Evolutionary conservation across 1,284 basidiomycete genomes (phyloP).

Genomic region (Hemileia vastatrix): DNA sequence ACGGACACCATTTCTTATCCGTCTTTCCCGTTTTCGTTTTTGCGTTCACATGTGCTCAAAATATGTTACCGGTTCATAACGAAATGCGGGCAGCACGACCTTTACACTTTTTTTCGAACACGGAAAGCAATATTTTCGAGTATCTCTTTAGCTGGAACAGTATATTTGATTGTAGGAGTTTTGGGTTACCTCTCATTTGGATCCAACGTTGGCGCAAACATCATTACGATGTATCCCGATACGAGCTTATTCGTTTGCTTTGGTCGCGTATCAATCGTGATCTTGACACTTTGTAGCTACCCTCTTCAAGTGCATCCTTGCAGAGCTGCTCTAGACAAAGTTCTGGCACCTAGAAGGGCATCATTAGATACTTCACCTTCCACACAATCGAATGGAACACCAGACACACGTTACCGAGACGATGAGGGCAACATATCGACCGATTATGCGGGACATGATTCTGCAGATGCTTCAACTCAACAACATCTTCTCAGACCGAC

Average conservation of each 20-base stretch:
- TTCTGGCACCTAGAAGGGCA: slow-evolving; percentile 51
- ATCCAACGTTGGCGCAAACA: slow-evolving; percentile 73
- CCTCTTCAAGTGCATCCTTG: slow-evolving; percentile 88
- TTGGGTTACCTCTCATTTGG: slow-evolving; percentile 96
- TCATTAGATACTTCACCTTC: slow-evolving; percentile 29
- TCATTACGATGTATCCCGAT: slow-evolving; percentile 75
- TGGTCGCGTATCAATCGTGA: slow-evolving; percentile 84
- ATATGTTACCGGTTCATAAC: slow-evolving; percentile 65
- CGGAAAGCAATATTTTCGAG: neutral
- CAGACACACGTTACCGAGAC: too few relatives aligned
- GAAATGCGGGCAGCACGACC: neutral
- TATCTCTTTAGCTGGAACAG: neutral
- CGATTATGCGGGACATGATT: too few relatives aligned
- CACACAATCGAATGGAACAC: slow-evolving; percentile 5
- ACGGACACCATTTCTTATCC: too few relatives aligned
- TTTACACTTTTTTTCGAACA: neutral
- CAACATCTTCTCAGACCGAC: too few relatives aligned
- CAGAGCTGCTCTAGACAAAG: slow-evolving; percentile 81
- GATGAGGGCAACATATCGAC: too few relatives aligned
- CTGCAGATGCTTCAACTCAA: too few relatives aligned
- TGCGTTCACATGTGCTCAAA: slow-evolving; percentile 28
- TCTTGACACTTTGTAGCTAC: slow-evolving; percentile 57
- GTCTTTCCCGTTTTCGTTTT: slow-evolving; percentile 47
- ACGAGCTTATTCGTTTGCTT: slow-evolving; percentile 83
- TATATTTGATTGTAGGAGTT: slow-evolving; percentile 47